Evolutionary conservation across 768 basidiomycete genomes (phyloP), one percentile per base, ranked within the genome.

Genomic region (Auricularia sp.): DNA sequence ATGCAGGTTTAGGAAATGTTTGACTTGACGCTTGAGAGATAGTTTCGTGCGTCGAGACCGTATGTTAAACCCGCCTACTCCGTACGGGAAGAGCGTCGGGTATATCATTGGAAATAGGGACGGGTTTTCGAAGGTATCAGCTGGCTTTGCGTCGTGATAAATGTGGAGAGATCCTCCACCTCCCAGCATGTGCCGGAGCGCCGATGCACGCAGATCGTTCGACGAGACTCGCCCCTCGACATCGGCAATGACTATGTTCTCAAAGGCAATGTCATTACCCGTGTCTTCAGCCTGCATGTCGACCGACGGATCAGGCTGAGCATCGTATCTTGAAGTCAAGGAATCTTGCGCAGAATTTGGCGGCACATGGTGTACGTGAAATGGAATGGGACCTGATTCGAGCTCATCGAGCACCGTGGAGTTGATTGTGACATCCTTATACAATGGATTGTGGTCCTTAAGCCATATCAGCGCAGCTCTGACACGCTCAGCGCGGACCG

Each of bases 11-110:
- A 79, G 70, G 3, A 76, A 61, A 67, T 79, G 75, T 34, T 71
- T 71, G 0, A 74, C 70, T 29, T 81, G 79, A 0, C 64, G 44
- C 56, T 76, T 70, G 47, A 81, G 64, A 2, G 72, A 72, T 0
- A 81, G 7, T 1, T 29, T 29, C 29, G 56, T 6, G 1, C 1
- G 21, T 0, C 77, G 54, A 6, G 47, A 23, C 1, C 12, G 18
- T 65, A 81, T 70, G 64, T 81, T 75, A 65, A 78, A 77, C 1
- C 80, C 79, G 1, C 80, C 78, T 23, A 75, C 65, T 0, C 80
- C 78, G 68, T 74, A 80, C 0, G 79, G 79, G 69, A 75, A 80
- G 0, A 82, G 62, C 0, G 77, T 77, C 2, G 80, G 79, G 68
- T 77, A 80, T 18, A 78, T 73, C 65, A 70, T 72, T 1, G 78